A percentile compares a stretch with the other conserved stretches of the same genome.
phyloP scores from a whole-genome alignment of 148 eudicot genomes.

The Tetragonia tetragonoides region DNA sequence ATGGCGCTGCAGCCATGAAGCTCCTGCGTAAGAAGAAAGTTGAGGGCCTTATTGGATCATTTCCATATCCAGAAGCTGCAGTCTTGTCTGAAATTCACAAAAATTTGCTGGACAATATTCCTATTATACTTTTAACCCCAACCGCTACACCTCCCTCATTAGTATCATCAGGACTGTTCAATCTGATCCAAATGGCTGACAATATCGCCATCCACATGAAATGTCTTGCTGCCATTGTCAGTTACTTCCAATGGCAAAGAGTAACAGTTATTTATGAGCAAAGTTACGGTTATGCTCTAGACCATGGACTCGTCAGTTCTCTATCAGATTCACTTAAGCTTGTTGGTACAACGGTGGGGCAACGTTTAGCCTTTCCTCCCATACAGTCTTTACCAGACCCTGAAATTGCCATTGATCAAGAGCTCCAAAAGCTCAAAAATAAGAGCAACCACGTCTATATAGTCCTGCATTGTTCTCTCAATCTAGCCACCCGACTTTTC shows the following conservation, averaged over 20 bases:
- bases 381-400: slow-evolving; percentile 16
- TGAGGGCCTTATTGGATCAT: slow-evolving; percentile 28
- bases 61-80: slow-evolving; percentile 31
- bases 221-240: slow-evolving; percentile 42
- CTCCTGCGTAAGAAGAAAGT: slow-evolving; percentile 18
- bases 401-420: slow-evolving; percentile 14
- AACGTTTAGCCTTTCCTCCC: slow-evolving; percentile 26
- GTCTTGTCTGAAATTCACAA: slow-evolving; percentile 23
- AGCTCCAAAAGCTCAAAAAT: slow-evolving; percentile 22
- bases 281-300: slow-evolving; percentile 7
- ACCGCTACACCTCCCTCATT: slow-evolving; percentile 22
- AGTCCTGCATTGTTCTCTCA: slow-evolving; percentile 26
- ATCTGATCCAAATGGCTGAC: slow-evolving; percentile 29
- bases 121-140: slow-evolving; percentile 30
- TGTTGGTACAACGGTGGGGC: slow-evolving; percentile 26
- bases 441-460: slow-evolving; percentile 28
- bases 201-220: slow-evolving; percentile 32
- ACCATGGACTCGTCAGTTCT: slow-evolving; percentile 21
- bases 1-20: slow-evolving; percentile 23
- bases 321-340: slow-evolving; percentile 35
- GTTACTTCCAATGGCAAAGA: slow-evolving; percentile 41
- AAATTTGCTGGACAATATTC: slow-evolving; percentile 9
- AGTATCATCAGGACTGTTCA: slow-evolving; percentile 2
- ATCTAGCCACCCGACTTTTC: slow-evolving; percentile 26
- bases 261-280: slow-evolving; percentile 39